phyloP scores from a whole-genome alignment of 2,329 filamentous ascomycete species.

The Diaporthe velutina region DNA sequence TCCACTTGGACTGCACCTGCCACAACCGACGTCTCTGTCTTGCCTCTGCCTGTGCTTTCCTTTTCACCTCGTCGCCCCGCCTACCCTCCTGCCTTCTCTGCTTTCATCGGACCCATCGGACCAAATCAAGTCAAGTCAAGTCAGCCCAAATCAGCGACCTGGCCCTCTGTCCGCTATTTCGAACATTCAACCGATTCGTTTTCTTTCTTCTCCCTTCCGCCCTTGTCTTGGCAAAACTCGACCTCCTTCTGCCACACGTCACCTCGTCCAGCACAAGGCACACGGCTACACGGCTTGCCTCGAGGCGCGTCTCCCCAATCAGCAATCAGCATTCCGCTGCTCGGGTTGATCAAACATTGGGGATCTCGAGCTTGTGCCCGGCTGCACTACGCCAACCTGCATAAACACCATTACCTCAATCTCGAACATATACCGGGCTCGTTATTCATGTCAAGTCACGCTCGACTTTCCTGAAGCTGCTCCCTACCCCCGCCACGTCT shows the following conservation, averaged over 20 bases:
- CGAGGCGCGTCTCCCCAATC: neutral
- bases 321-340: constrained; percentile 2
- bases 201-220: neutral
- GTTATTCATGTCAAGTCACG: constrained; percentile 29
- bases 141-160: neutral
- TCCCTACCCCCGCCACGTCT: constrained; percentile 12
- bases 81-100: neutral
- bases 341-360: constrained; percentile 16
- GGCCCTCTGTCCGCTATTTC: neutral
- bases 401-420: neutral
- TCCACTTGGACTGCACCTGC: constrained; percentile 25
- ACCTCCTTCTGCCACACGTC: constrained; percentile 11
- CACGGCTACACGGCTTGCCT: constrained; percentile 8
- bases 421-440: neutral
- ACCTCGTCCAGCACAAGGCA: neutral
- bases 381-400: constrained; percentile 1
- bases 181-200: neutral
- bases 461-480: constrained; percentile 30
- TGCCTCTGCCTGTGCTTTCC: constrained; percentile 18
- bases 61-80: constrained; percentile 22
- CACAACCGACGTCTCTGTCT: constrained; percentile 30
- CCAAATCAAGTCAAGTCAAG: neutral
- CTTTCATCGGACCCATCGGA: neutral
- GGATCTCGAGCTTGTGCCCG: constrained; percentile 1
- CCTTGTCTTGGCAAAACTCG: constrained; percentile 7